These are phyloP conservation scores for Fusarium sacchari DNA, from an alignment of 2,329 filamentous ascomycete genomes.

Conservation along the genomic window DNA sequence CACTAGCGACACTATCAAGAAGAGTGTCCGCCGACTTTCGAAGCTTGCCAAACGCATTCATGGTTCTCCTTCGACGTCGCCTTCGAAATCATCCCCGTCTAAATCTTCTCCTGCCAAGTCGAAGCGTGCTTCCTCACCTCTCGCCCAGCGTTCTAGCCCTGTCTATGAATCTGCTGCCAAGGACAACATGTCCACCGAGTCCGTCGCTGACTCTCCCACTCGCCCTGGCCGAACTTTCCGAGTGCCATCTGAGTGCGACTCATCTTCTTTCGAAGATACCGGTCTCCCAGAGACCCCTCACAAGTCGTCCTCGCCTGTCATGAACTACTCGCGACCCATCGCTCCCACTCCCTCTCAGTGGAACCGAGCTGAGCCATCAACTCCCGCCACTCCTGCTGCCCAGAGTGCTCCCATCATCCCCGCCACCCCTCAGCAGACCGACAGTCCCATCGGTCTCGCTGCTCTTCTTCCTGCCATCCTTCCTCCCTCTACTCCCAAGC, in stretches of 20 bases:
- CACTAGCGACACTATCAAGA: conserved; percentile 41
- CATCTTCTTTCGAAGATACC: conserved; percentile 23
- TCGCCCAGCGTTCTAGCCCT: conserved; percentile 28
- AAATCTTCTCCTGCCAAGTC: conserved; percentile 39
- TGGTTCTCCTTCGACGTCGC: background rate
- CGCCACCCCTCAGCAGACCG: conserved; percentile 5
- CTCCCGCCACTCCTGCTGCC: conserved; percentile 36
- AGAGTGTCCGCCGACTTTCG: conserved; percentile 39
- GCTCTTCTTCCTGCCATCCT: conserved; percentile 34
- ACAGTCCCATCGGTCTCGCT: conserved; percentile 35
- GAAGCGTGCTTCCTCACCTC: conserved; percentile 41
- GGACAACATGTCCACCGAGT: background rate
- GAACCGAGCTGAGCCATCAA: conserved; percentile 36
- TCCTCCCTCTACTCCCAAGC: background rate
- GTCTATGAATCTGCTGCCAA: conserved; percentile 6
- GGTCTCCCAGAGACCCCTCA: conserved; percentile 14
- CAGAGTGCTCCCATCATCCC: background rate
- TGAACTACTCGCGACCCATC: conserved; percentile 37
- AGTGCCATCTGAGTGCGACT: conserved; percentile 30
- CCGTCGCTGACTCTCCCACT: conserved; percentile 12
- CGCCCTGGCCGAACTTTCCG: conserved; percentile 33
- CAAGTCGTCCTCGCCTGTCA: conserved; percentile 27
- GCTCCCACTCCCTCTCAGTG: conserved; percentile 46
- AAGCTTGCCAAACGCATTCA: background rate
- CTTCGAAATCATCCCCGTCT: conserved; percentile 20